Evolutionary conservation across 148 eudicot species (phyloP).

Genomic region (Camellia sinensis): DNA sequence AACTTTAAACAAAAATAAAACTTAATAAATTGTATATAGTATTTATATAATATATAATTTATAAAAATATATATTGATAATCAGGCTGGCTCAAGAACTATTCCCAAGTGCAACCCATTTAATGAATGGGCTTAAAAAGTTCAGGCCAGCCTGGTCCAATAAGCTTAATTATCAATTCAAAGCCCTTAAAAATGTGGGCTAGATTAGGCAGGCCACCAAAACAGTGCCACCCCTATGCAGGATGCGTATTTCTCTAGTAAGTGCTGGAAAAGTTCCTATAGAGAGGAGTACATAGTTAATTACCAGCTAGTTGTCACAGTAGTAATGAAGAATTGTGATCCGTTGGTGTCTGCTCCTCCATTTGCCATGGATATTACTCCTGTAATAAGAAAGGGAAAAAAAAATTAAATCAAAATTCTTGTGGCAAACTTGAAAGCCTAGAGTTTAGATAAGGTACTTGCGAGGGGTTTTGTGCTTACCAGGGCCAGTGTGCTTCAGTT

Average conservation of each 20-base stretch:
- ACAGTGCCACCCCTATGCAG: no score
- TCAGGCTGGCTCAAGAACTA: no score
- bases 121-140: no score
- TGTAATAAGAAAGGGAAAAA: slow-evolving; percentile 21
- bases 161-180: neutral
- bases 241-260: slow-evolving; percentile 17
- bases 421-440: neutral
- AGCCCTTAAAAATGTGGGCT: no score
- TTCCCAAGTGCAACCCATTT: no score
- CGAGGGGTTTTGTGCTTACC: slow-evolving; percentile 33
- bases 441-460: neutral
- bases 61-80: no score
- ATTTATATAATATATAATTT: no score
- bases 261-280: slow-evolving; percentile 39
- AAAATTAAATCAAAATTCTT: neutral
- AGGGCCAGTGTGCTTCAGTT: slow-evolving; percentile 80
- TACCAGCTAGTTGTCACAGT: slow-evolving; percentile 52
- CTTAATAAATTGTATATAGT: no score
- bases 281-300: neutral
- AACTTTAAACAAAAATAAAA: no score
- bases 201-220: no score
- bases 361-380: slow-evolving; percentile 67
- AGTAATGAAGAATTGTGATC: slow-evolving; percentile 59
- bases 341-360: slow-evolving; percentile 54
- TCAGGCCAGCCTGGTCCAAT: no score